A percentile compares a stretch with the other conserved stretches of the same genome.
Conservation (phyloP, 1,139 yeast species). For the Debaryomycetaceae sp. region DNA sequence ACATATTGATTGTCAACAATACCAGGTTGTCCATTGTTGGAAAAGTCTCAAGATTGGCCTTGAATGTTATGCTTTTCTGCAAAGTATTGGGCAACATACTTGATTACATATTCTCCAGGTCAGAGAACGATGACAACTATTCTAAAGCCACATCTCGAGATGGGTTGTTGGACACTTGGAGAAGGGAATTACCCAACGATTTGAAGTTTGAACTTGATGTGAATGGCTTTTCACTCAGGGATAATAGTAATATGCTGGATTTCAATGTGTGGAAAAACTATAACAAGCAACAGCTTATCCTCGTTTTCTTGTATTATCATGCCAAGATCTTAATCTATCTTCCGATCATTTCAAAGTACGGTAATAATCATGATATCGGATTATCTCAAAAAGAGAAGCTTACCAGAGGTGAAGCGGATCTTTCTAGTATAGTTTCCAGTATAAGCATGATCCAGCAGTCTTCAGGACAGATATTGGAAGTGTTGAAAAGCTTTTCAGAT, state of each 20-base stretch:
- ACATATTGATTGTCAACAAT: constrained; percentile 56
- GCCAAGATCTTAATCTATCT: constrained; percentile 77
- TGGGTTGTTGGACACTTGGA: constrained; percentile 75
- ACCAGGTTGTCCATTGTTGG: constrained; percentile 61
- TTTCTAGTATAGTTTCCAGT: constrained; percentile 27
- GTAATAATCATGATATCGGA: constrained; percentile 45
- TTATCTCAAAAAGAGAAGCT: constrained; percentile 39
- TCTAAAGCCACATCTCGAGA: constrained; percentile 51
- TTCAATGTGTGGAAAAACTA: constrained; percentile 30
- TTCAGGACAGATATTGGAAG: constrained; percentile 61
- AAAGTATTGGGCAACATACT: constrained; percentile 72
- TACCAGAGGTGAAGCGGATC: constrained; percentile 23
- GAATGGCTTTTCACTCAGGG: constrained; percentile 53
- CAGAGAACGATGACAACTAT: constrained; percentile 35
- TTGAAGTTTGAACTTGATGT: constrained; percentile 65
- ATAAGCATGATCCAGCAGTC: constrained; percentile 73
- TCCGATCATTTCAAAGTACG: constrained; percentile 59
- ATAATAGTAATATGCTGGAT: constrained; percentile 22
- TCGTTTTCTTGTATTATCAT: constrained; percentile 69
- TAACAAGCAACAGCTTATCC: constrained; percentile 52
- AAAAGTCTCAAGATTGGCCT: constrained; percentile 59
- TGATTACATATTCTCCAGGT: constrained; percentile 58
- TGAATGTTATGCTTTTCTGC: constrained; percentile 65
- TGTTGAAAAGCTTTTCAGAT: constrained; percentile 49
- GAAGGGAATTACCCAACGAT: constrained; percentile 61